A percentile compares a stretch with the other conserved stretches of the same genome.
phyloP scores from a whole-genome alignment of 2,329 filamentous ascomycete genomes.

The Ascochyta viciae-villosae region DNA sequence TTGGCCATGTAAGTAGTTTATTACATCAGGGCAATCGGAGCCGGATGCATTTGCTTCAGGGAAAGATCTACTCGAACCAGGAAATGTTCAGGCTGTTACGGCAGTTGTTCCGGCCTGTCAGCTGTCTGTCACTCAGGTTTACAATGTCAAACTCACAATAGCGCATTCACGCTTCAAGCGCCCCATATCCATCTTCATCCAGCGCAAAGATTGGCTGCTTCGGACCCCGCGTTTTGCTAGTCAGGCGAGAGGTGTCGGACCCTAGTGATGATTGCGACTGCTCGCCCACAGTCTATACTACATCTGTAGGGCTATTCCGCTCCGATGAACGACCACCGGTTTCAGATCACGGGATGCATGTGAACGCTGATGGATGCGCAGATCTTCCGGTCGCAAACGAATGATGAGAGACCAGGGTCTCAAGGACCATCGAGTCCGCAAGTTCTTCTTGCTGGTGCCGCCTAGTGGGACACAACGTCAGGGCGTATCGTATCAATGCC shows the following conservation, averaged over 20 bases:
- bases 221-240: slow-evolving; percentile 26
- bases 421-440: not conserved
- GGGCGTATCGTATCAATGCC: not conserved
- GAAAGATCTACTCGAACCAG: slow-evolving; percentile 2
- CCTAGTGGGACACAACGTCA: not conserved
- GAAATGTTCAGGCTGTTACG: not conserved
- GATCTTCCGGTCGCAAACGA: slow-evolving; percentile 5
- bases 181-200: slow-evolving; percentile 6
- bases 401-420: slow-evolving; percentile 4
- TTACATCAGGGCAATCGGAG: not conserved
- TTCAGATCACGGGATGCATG: slow-evolving; percentile 15
- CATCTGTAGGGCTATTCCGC: slow-evolving; percentile 8
- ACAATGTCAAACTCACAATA: not conserved
- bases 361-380: slow-evolving; percentile 4
- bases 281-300: slow-evolving; percentile 1
- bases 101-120: not conserved
- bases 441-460: not conserved
- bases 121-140: not conserved
- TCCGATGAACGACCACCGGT: not conserved
- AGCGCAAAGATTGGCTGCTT: slow-evolving; percentile 1
- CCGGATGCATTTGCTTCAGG: not conserved
- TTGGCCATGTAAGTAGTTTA: not conserved
- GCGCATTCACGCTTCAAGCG: not conserved
- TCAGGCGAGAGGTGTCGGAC: not conserved
- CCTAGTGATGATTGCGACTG: slow-evolving; percentile 3